Evolutionary conservation across 2,329 filamentous ascomycete species (phyloP).

Genomic region (Calonectria multiphialidica): DNA sequence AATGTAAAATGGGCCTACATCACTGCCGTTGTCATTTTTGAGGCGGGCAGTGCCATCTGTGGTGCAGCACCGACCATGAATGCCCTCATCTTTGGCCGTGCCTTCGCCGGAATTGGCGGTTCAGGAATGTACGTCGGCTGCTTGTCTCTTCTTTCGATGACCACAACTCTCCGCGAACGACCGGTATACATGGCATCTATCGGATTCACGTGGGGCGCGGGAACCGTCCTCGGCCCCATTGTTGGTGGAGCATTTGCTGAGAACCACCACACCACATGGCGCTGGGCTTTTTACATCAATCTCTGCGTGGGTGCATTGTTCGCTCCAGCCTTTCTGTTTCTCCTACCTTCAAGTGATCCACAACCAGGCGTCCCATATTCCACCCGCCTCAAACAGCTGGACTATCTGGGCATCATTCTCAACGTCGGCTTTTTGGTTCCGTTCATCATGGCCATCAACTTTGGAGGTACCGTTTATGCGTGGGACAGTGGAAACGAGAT

Average conservation of each 20-base stretch:
- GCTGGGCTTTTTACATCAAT: slow-evolving; percentile 64
- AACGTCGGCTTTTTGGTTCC: slow-evolving; percentile 49
- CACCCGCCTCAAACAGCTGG: slow-evolving; percentile 39
- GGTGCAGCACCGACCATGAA: slow-evolving; percentile 55
- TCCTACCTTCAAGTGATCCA: slow-evolving; percentile 52
- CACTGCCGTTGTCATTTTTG: slow-evolving; percentile 32
- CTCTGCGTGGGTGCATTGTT: slow-evolving; percentile 53
- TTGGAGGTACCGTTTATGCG: slow-evolving; percentile 61
- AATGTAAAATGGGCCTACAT: not conserved
- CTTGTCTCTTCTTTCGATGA: slow-evolving; percentile 4
- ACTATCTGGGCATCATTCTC: slow-evolving; percentile 47
- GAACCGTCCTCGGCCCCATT: slow-evolving; percentile 56
- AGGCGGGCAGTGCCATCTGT: slow-evolving; percentile 49
- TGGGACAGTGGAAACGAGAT: slow-evolving; percentile 63
- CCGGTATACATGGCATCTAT: slow-evolving; percentile 20
- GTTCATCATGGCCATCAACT: slow-evolving; percentile 60
- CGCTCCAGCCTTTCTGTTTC: slow-evolving; percentile 56
- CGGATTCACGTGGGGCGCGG: slow-evolving; percentile 50
- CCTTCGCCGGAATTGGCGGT: slow-evolving; percentile 55
- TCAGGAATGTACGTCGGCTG: slow-evolving; percentile 45
- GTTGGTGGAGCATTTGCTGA: slow-evolving; percentile 59
- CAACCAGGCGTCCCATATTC: slow-evolving; percentile 21
- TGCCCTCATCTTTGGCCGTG: slow-evolving; percentile 58
- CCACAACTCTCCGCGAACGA: slow-evolving; percentile 7
- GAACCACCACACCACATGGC: slow-evolving; percentile 51